Evolutionary conservation across 164 flowering plant species (phyloP).

Genomic region (Nymphaea thermarum): DNA sequence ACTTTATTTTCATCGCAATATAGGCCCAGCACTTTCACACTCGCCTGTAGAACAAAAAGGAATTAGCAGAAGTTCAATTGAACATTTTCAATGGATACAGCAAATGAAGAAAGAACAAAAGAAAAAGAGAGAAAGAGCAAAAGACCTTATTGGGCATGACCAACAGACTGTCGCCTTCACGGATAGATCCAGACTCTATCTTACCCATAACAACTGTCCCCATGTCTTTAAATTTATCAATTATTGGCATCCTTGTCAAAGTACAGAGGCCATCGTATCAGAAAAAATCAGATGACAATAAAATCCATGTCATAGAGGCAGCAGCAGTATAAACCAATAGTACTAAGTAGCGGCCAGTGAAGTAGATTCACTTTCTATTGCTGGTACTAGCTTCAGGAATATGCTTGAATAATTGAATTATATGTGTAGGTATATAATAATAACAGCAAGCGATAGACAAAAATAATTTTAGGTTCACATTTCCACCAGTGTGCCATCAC

Average conservation of each 20-base stretch:
- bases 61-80: not conserved
- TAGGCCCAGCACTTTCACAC: conserved; percentile 69
- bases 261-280: too few relatives aligned
- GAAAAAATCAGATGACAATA: too few relatives aligned
- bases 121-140: not conserved
- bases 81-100: not conserved
- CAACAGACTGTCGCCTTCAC: conserved; percentile 72
- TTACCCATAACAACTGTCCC: conserved; percentile 99
- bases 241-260: conserved; percentile 69
- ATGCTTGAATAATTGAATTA: not conserved
- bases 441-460: too few relatives aligned
- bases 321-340: too few relatives aligned
- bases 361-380: too few relatives aligned
- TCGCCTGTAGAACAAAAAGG: conserved; percentile 26
- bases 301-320: too few relatives aligned
- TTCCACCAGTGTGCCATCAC: too few relatives aligned
- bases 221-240: conserved; percentile 96
- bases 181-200: conserved; percentile 82
- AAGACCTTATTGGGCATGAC: conserved; percentile 94
- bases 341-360: too few relatives aligned
- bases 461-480: too few relatives aligned
- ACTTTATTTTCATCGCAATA: conserved; percentile 70
- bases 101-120: not conserved
- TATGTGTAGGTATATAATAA: too few relatives aligned
- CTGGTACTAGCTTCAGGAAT: too few relatives aligned